Base-by-base conservation (phyloP, 257 asterid species). In the Apocynum venetum region DNA sequence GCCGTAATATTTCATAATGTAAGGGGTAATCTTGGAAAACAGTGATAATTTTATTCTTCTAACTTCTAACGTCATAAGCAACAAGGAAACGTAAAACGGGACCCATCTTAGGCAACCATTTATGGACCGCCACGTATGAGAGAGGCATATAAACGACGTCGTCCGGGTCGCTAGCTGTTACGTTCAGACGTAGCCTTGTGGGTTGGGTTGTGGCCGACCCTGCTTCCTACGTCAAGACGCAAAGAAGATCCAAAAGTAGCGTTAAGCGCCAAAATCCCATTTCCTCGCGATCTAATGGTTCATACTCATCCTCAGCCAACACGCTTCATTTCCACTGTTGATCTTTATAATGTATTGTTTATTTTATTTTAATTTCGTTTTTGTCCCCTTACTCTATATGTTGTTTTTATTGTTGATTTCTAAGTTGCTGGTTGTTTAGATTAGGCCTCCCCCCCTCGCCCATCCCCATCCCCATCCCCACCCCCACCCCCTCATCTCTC, bases 391-490 rank as follows among this genome's bases (percentile, higher is more conserved):
- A 35, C 48, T 40, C 65, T 38, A 56, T 77, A 84, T 83, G 55
- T n/a, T 84, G 74, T 82, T 67, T 25, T 83, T 87, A 78, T 82
- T 80, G 93, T 89, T 88, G 87, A 89, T 82, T 89, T 91, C 85
- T 86, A 85, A 88, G 97, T 89, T 88, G 93, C 96, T 86, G 91
- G 80, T 90, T 89, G 91, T 87, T 92, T 86, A 90, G 98, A 93
- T 87, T 88, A 85, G 85, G 83, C 88, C 90, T 79, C 66, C 80
- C 78, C 59, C 70, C 41, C 81, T 41, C 47, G 6, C 59, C 78
- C 48, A 56, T 31, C 73, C 6, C 49, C 81, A 53, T 59, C 47
- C 63, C 20, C 61, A 48, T 77, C 79, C 82, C 71, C 87, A 85
- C 25, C 47, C 35, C 59, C 7, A 38, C 20, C n/a, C 48, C 63